Evolutionary conservation across 2,329 filamentous ascomycete genomes (phyloP), one percentile per base, ranked within the genome.

Genomic region (Pseudopithomyces maydicus): DNA sequence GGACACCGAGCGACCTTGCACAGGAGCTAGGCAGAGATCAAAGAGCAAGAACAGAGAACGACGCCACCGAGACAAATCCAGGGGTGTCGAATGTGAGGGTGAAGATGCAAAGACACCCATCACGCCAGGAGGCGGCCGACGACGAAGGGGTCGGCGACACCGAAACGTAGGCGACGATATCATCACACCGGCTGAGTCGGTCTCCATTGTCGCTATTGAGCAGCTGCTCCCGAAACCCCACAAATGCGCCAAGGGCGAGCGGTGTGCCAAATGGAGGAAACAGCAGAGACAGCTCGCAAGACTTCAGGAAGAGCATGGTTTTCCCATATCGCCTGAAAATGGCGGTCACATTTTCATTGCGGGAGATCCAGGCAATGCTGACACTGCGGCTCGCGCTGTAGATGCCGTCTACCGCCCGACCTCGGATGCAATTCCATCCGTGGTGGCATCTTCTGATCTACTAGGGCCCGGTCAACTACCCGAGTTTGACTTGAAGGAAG

Each of bases 151-250:
- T 17, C 74, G 79, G 19, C 78, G 77, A 53, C 69, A 74, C 35
- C 68, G 70, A n/a, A 68, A 70, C 41, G 45, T 69, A 39, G 74
- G 63, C 12, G 85, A 87, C 61, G 89, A 93, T 66, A 78, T 85
- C 45, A 89, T 95, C 71, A 88, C 88, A 1, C 91, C 91, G 2
- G 84, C 88, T 56, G 91, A 96, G 74, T 94, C 91, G 1, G 88
- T 95, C 3, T 96, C 92, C 0, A 96, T 96, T 65, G 92, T 97
- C 33, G 92, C 90, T 26, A 96, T 96, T 61, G 92, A 97, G 77
- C 91, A 96, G 75, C 80, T 95, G 52, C 84, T 96, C 53, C 92
- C 92, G 5, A 93, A 91, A 77, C 86, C 89, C 15, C 93, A 97
- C 77, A 84, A 84, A 55, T 97, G 93, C 78, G 86, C 87, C 44